phyloP scores from a whole-genome alignment of 495 filamentous ascomycete species.

The Trichoderma gamsii region DNA sequence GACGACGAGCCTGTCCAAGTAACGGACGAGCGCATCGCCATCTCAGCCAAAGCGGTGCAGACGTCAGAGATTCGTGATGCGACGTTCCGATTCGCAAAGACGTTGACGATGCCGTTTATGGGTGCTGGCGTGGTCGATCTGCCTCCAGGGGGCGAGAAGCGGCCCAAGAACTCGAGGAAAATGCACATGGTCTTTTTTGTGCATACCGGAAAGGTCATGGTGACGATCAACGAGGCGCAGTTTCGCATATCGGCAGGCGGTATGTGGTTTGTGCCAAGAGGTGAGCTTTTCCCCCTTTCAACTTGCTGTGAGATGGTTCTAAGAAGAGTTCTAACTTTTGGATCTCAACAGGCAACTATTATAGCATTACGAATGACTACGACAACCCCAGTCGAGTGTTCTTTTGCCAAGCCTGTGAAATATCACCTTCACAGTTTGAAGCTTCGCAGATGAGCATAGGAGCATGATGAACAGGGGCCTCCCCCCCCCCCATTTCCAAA shows the following conservation, averaged over 20 bases:
- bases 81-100: conserved; percentile 80
- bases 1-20: conserved; percentile 44
- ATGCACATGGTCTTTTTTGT: conserved; percentile 98
- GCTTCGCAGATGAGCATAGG: conserved; percentile 7
- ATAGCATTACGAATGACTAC: conserved; percentile 71
- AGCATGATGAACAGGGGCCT: conserved; percentile 5
- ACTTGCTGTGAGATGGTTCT: conserved; percentile 14
- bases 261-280: conserved; percentile 88
- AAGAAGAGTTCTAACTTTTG: conserved; percentile 19
- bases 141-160: conserved; percentile 72
- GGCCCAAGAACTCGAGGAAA: conserved; percentile 79
- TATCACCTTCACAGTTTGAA: conserved; percentile 22
- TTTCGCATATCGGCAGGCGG: conserved; percentile 83
- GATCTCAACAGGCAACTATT: conserved; percentile 62
- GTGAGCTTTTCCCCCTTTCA: conserved; percentile 47
- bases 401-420: conserved; percentile 75
- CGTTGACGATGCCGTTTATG: conserved; percentile 75
- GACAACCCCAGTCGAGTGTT: conserved; percentile 65
- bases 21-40: conserved; percentile 62
- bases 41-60: conserved; percentile 66
- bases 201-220: conserved; percentile 64
- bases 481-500: no score
- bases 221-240: conserved; percentile 70
- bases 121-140: conserved; percentile 83
- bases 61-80: conserved; percentile 67